Conservation (phyloP, 176 grass and related monocot species). For the Oryza rufipogon region DNA sequence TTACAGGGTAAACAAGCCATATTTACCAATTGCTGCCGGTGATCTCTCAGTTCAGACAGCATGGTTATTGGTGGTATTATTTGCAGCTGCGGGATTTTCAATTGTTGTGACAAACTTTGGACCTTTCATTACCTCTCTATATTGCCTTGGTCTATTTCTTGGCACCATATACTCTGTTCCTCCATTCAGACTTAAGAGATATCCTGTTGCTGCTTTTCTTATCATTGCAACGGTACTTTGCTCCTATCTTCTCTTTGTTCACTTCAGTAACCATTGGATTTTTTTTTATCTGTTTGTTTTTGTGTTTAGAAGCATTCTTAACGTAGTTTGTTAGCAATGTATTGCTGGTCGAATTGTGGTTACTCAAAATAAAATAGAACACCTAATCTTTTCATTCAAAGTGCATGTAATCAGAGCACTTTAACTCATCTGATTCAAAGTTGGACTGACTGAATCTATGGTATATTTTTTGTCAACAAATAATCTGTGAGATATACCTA, state of each 20-base stretch:
- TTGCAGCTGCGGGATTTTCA: slow-evolving; percentile 65
- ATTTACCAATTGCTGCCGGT: slow-evolving; percentile 93
- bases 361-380: slow-evolving; percentile 4
- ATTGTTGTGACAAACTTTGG: slow-evolving; percentile 83
- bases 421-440: neutral
- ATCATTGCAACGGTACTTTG: slow-evolving; percentile 90
- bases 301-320: slow-evolving; percentile 18
- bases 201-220: slow-evolving; percentile 90
- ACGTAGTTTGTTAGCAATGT: neutral
- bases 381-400: neutral
- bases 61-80: slow-evolving; percentile 83
- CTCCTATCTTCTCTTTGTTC: slow-evolving; percentile 8
- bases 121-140: slow-evolving; percentile 89
- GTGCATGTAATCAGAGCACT: neutral
- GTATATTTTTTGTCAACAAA: too few relatives aligned
- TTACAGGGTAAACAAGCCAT: slow-evolving; percentile 94
- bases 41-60: slow-evolving; percentile 86
- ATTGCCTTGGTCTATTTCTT: slow-evolving; percentile 94
- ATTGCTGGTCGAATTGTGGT: neutral
- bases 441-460: neutral
- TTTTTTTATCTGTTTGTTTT: slow-evolving; percentile 1
- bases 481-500: neutral
- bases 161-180: slow-evolving; percentile 99
- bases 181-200: slow-evolving; percentile 97
- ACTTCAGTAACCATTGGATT: neutral